Percentiles rank a stretch among this genome's conserved stretches.
Evolutionary conservation across 805 yeast species (phyloP).

Genomic region (Zygosaccharomyces pseudorouxii): DNA sequence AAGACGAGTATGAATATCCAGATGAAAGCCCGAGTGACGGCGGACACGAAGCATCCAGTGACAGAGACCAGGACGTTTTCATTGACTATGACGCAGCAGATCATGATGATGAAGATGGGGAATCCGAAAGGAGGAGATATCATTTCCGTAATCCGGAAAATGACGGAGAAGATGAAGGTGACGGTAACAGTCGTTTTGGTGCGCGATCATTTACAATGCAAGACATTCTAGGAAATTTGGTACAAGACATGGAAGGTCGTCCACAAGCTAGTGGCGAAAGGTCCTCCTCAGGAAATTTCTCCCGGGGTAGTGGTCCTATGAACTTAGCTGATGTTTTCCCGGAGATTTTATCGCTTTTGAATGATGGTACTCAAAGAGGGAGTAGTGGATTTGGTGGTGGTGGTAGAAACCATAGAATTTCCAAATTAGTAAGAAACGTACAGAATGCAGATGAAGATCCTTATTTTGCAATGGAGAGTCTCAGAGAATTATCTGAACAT

Average conservation of each 20-base stretch:
- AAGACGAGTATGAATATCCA: slow-evolving; percentile 12
- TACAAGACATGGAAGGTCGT: slow-evolving; percentile 8
- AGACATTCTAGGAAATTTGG: slow-evolving; percentile 16
- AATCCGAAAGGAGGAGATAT: slow-evolving; percentile 18
- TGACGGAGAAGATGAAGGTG: slow-evolving; percentile 25
- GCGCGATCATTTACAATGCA: slow-evolving; percentile 13
- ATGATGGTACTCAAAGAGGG: slow-evolving; percentile 18
- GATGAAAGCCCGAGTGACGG: slow-evolving; percentile 8
- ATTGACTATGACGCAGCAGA: slow-evolving; percentile 5
- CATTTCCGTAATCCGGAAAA: slow-evolving; percentile 13
- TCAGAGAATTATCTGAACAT: slow-evolving; percentile 60
- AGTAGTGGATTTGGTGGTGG: slow-evolving; percentile 13
- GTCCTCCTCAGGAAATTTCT: not conserved
- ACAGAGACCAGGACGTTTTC: slow-evolving; percentile 27
- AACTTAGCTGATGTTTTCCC: slow-evolving; percentile 37
- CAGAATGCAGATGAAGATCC: slow-evolving; percentile 45
- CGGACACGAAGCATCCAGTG: slow-evolving; percentile 11
- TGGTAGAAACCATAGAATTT: slow-evolving; percentile 21
- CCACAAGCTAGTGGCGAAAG: slow-evolving; percentile 5
- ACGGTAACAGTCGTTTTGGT: slow-evolving; percentile 20
- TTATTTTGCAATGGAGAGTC: slow-evolving; percentile 55
- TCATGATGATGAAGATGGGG: slow-evolving; percentile 28
- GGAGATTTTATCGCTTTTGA: slow-evolving; percentile 36
- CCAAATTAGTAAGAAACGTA: slow-evolving; percentile 28
- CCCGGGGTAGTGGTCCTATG: slow-evolving; percentile 10